Evolutionary conservation across 1,284 basidiomycete species (phyloP), one percentile per base, ranked within the genome.

Genomic region (Ceratobasidium sp.): DNA sequence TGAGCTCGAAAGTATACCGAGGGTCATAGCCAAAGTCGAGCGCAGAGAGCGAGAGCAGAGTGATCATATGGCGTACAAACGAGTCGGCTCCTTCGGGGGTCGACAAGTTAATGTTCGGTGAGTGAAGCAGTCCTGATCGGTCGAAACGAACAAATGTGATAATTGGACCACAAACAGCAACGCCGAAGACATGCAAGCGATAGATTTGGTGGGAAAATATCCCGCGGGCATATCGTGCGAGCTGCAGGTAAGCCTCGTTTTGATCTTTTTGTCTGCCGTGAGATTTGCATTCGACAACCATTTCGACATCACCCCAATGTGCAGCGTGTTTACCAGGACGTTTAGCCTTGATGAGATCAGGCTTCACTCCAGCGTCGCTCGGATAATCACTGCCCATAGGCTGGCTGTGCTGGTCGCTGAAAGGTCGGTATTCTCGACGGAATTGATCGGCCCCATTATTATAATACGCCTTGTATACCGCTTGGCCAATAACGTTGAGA

Each of bases 211-310:
- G 49, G n/a, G 69, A 26, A 23, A 71, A 71, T 3, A 71, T 23
- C 1, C 28, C 69, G 1, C 69, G 51, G n/a, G 69, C 69, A 33
- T 71, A 71, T 13, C 69, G 69, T 1, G 69, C 15, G 1, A 71
- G 69, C 33, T 71, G 69, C 51, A 71, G 6, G 26, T 39, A 55
- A 18, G 69, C 69, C 18, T 71, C 69, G 33, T 55, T 33, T 18
- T 18, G 53, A n/a, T 44, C 40, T n/a, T 3, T 42, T 20, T 13
- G n/a, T 18, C 3, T 28, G 46, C n/a, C 5, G 49, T 40, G 39
- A 18, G 23, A 40, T 53, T 71, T 71, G 53, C 69, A 71, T 53
- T 71, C 69, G 23, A 49, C 28, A 13, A 69, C 23, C n/a, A 69
- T 33, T 26, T 69, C 46, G 5, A 69, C 51, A 4, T 69, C 67